Conservation (phyloP, 2,329 filamentous ascomycete species). For the Cadophora malorum region DNA sequence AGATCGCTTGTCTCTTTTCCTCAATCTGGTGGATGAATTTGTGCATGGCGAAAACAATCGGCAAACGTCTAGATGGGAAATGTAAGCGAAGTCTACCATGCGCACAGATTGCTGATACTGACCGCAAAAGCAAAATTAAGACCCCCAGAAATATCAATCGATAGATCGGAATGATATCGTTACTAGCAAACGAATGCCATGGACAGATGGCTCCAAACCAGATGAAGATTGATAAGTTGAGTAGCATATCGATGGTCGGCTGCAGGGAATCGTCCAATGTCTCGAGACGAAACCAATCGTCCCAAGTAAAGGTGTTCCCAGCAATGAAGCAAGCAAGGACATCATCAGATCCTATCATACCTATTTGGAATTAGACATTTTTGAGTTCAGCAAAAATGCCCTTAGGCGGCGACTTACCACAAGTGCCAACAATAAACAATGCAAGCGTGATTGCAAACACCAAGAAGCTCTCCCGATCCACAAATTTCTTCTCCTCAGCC, state of each 20-base stretch:
- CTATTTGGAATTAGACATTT: background rate
- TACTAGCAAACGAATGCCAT: slow-evolving; percentile 74
- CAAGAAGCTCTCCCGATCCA: slow-evolving; percentile 46
- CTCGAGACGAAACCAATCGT: slow-evolving; percentile 91
- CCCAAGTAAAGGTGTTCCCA: slow-evolving; percentile 89
- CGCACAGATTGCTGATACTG: slow-evolving; percentile 6
- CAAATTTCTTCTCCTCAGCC: slow-evolving; percentile 80
- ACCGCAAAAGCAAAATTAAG: slow-evolving; percentile 75
- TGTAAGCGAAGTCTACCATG: slow-evolving; percentile 15
- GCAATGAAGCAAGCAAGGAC: slow-evolving; percentile 92
- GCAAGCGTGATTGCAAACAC: slow-evolving; percentile 78
- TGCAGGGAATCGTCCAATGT: slow-evolving; percentile 92
- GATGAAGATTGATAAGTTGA: slow-evolving; percentile 82
- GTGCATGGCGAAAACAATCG: slow-evolving; percentile 76
- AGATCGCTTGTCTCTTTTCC: slow-evolving; percentile 74
- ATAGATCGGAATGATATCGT: slow-evolving; percentile 73
- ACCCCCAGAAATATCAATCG: slow-evolving; percentile 77
- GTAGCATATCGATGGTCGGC: slow-evolving; percentile 91
- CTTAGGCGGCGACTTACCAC: slow-evolving; percentile 83
- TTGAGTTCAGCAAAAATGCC: background rate
- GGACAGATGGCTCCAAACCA: slow-evolving; percentile 90
- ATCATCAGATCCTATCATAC: slow-evolving; percentile 52
- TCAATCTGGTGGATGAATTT: slow-evolving; percentile 82
- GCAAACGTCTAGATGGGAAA: slow-evolving; percentile 60
- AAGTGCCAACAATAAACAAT: slow-evolving; percentile 86